Base-by-base conservation (phyloP, 176 grass and related monocot species). In the Musa schizocarpa region DNA sequence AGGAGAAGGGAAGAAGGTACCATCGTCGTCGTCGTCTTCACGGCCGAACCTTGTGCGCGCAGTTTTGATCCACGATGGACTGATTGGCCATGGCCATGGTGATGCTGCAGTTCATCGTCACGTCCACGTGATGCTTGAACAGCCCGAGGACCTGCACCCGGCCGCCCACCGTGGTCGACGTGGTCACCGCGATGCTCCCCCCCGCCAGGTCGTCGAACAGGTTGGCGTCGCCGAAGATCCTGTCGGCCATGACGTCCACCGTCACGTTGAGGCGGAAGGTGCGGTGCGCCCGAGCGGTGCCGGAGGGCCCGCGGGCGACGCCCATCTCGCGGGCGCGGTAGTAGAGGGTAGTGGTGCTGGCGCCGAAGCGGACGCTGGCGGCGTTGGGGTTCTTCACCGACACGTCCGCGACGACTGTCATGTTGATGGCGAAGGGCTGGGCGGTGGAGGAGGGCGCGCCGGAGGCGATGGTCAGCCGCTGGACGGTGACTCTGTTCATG, bases 321-420 rank as follows among this genome's bases (percentile, higher is more conserved):
- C 89, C 89, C 9, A 90, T 72, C 81, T 55, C 52, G 1, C 56
- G 76, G 19, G 10, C 79, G 13, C 81, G 68, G 89, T 92, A 96
- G 69, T 82, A 96, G 77, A 96, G 69, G 59, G 80, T 26, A 21
- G 85, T 92, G 66, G 80, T 50, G 81, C 82, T 89, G 0, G 55
- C 51, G 48, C 50, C 52, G 85, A 89, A 96, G 71, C 73, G 26
- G 74, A 92, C 55, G 54, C 83, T 74, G 55, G 69, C 84, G 25
- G 92, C 84, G 83, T 96, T 96, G 53, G 92, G 92, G 85, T 96
- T 96, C 69, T 34, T 78, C 43, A 96, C 85, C 63, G 86, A 96
- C 74, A 92, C 81, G 77, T 87, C 87, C 23, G 83, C 83, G 23
- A 84, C 65, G 75, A 92, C 67, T 11, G 89, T 80, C 54, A 96